phyloP scores from a whole-genome alignment of 2,329 filamentous ascomycete species.

The Verticillium longisporum region DNA sequence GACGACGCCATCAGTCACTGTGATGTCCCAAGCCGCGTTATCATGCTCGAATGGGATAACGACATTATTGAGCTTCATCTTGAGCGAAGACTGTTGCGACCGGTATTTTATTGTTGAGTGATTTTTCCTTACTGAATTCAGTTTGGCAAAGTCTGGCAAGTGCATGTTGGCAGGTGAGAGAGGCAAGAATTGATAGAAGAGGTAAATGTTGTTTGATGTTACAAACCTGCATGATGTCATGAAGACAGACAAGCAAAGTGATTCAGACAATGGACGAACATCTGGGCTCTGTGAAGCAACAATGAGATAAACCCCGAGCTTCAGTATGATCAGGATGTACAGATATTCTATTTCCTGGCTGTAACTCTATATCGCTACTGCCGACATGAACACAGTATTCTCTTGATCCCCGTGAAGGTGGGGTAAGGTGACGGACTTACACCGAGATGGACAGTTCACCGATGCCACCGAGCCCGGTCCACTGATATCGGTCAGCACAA shows the following conservation, averaged over 20 bases:
- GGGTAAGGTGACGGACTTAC: background rate
- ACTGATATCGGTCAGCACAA: background rate
- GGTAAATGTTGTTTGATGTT: background rate
- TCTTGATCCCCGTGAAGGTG: background rate
- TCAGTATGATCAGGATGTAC: background rate
- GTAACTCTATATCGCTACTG: background rate
- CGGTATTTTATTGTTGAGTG: background rate
- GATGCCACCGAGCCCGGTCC: background rate
- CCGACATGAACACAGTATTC: background rate
- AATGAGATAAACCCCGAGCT: too few species aligned
- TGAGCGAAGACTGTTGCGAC: background rate
- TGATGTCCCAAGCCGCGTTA: slow-evolving; percentile 1
- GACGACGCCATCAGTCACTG: slow-evolving; percentile 8
- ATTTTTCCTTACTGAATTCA: background rate
- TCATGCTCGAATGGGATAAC: slow-evolving; percentile 1
- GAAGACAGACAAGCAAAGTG: background rate
- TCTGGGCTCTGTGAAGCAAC: too few species aligned
- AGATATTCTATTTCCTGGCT: background rate
- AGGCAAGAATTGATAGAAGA: too few species aligned
- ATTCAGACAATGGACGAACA: too few species aligned
- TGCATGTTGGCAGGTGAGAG: too few species aligned
- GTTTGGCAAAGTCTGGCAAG: background rate
- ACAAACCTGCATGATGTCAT: background rate
- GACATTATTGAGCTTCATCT: slow-evolving; percentile 1
- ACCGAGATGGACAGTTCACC: background rate